Conservation (phyloP, 805 yeast species). For the Cyberlindnera misumaiensis region DNA sequence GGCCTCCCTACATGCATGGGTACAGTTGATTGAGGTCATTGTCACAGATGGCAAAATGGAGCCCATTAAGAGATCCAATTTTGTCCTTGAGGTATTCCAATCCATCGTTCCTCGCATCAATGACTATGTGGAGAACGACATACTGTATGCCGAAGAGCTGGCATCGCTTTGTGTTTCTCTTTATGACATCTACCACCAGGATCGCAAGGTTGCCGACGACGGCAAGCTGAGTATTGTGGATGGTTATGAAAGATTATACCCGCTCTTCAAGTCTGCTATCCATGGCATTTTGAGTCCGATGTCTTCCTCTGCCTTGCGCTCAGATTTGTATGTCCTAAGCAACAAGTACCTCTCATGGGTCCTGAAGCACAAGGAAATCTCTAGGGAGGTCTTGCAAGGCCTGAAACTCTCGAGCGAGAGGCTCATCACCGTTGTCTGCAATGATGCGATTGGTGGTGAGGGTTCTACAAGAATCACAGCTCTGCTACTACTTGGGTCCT, state of each 20-base stretch:
- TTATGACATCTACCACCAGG: slow-evolving; percentile 54
- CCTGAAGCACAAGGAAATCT: slow-evolving; percentile 32
- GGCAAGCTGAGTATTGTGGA: slow-evolving; percentile 32
- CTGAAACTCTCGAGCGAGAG: slow-evolving; percentile 54
- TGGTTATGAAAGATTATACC: slow-evolving; percentile 48
- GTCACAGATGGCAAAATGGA: slow-evolving; percentile 54
- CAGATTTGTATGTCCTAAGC: slow-evolving; percentile 72
- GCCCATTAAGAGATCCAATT: slow-evolving; percentile 41
- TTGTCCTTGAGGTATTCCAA: slow-evolving; percentile 73
- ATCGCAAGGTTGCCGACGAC: slow-evolving; percentile 26
- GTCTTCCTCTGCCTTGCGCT: slow-evolving; percentile 60
- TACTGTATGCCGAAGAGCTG: slow-evolving; percentile 64
- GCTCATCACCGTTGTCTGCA: slow-evolving; percentile 58
- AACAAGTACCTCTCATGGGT: slow-evolving; percentile 57
- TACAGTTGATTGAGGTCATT: slow-evolving; percentile 65
- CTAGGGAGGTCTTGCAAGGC: slow-evolving; percentile 44
- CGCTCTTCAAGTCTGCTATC: slow-evolving; percentile 67
- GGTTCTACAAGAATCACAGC: slow-evolving; percentile 73
- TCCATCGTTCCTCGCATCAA: slow-evolving; percentile 68
- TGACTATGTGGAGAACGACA: slow-evolving; percentile 62
- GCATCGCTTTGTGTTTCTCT: slow-evolving; percentile 70
- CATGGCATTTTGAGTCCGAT: slow-evolving; percentile 67
- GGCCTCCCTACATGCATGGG: slow-evolving; percentile 74
- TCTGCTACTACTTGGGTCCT: slow-evolving; percentile 63
- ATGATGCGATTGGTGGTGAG: slow-evolving; percentile 75